phyloP scores from a whole-genome alignment of 108 stramenopile species.

The Fragilaria radians region DNA sequence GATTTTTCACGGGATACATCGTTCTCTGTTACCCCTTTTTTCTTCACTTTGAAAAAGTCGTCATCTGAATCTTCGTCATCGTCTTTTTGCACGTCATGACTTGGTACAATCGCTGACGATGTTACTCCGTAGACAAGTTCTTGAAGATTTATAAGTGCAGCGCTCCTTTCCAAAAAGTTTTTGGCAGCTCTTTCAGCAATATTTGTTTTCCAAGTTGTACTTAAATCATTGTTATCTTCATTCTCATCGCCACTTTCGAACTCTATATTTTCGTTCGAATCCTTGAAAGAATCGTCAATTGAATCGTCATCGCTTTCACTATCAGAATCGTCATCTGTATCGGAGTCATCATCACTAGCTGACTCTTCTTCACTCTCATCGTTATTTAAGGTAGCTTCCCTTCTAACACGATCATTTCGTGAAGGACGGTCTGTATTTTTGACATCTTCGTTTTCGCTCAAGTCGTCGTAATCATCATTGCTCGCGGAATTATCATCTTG shows the following conservation, averaged over 20 bases:
- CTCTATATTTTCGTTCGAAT: slow-evolving; percentile 27
- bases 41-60: slow-evolving; percentile 31
- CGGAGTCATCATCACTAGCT: slow-evolving; percentile 28
- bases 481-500: slow-evolving; percentile 4
- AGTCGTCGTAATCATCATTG: slow-evolving; percentile 8
- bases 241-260: slow-evolving; percentile 19
- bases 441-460: neutral
- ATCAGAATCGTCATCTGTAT: slow-evolving; percentile 28
- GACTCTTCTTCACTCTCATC: slow-evolving; percentile 29
- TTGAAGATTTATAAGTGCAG: slow-evolving; percentile 59
- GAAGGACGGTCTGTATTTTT: neutral
- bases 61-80: slow-evolving; percentile 32
- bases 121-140: slow-evolving; percentile 61
- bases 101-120: slow-evolving; percentile 15
- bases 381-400: slow-evolving; percentile 18
- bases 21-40: neutral
- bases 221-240: neutral
- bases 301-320: slow-evolving; percentile 30
- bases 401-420: slow-evolving; percentile 17
- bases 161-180: slow-evolving; percentile 62
- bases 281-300: slow-evolving; percentile 26
- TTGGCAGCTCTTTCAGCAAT: slow-evolving; percentile 65
- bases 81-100: slow-evolving; percentile 30
- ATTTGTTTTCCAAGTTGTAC: slow-evolving; percentile 45
- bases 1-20: neutral